Evolutionary conservation across 148 eudicot species (phyloP).

Genomic region (Spergularia bocconei): DNA sequence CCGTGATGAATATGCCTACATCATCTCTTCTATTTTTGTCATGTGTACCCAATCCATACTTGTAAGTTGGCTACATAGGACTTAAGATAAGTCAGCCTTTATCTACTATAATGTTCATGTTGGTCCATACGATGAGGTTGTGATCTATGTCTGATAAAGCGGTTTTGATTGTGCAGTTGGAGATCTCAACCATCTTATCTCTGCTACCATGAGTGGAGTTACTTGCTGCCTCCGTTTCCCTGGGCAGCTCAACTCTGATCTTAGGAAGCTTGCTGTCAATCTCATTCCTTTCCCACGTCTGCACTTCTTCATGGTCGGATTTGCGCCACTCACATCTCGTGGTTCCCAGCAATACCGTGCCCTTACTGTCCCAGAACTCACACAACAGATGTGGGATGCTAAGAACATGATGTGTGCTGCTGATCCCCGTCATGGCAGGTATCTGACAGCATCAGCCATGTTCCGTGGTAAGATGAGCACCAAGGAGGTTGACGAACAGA

Average conservation of each 20-base stretch:
- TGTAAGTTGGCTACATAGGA: no score
- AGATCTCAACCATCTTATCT: constrained; percentile 70
- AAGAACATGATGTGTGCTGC: constrained; percentile 91
- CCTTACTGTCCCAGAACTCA: constrained; percentile 65
- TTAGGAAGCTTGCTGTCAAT: constrained; percentile 68
- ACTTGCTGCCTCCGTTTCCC: constrained; percentile 79
- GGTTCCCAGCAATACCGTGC: constrained; percentile 59
- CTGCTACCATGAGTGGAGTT: constrained; percentile 74
- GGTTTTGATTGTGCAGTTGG: constrained; percentile 40
- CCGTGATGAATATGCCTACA: no score
- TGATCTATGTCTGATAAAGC: not conserved
- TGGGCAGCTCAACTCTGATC: constrained; percentile 73
- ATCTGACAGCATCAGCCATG: constrained; percentile 81
- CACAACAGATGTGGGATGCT: constrained; percentile 84
- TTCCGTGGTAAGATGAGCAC: constrained; percentile 85
- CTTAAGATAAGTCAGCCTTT: no score
- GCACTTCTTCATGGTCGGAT: constrained; percentile 83
- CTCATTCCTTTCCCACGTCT: constrained; percentile 79
- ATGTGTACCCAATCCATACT: no score
- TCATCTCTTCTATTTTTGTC: no score
- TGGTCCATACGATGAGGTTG: not conserved
- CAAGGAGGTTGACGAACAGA: constrained; percentile 66
- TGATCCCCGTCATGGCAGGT: constrained; percentile 76
- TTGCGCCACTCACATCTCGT: constrained; percentile 64
- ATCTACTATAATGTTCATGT: not conserved